phyloP scores from a whole-genome alignment of 2,329 filamentous ascomycete species.

The Pyricularia sp. region DNA sequence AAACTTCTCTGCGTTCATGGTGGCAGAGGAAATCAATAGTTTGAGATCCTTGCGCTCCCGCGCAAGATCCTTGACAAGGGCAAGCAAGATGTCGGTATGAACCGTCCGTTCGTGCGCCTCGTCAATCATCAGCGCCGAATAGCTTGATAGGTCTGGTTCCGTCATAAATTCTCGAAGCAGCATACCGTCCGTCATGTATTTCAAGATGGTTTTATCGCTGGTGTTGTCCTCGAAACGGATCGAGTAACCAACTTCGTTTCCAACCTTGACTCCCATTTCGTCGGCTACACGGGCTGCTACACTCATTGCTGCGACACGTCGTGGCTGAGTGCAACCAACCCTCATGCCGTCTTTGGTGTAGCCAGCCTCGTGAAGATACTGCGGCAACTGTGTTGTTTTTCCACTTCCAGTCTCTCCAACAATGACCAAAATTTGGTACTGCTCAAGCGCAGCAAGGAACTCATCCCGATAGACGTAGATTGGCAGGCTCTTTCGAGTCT shows the following conservation, averaged over 20 bases:
- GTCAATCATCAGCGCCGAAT: slow-evolving; percentile 90
- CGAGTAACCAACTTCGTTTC: slow-evolving; percentile 86
- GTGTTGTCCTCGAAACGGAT: slow-evolving; percentile 94
- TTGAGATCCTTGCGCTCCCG: slow-evolving; percentile 78
- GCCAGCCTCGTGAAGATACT: slow-evolving; percentile 86
- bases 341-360: slow-evolving; percentile 79
- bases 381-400: slow-evolving; percentile 91
- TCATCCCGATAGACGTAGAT: slow-evolving; percentile 83
- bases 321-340: slow-evolving; percentile 87
- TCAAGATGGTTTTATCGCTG: slow-evolving; percentile 81
- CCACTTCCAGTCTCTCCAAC: slow-evolving; percentile 92
- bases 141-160: slow-evolving; percentile 72
- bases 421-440: slow-evolving; percentile 83
- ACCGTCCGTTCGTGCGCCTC: slow-evolving; percentile 94
- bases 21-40: slow-evolving; percentile 86
- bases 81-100: slow-evolving; percentile 82
- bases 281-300: slow-evolving; percentile 94
- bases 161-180: slow-evolving; percentile 82
- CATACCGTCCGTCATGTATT: slow-evolving; percentile 98
- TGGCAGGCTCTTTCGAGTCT: slow-evolving; percentile 81
- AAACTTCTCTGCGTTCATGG: slow-evolving; percentile 90
- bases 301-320: slow-evolving; percentile 93
- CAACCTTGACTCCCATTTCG: slow-evolving; percentile 82
- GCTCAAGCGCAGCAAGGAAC: slow-evolving; percentile 74
- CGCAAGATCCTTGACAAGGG: slow-evolving; percentile 80